Conservation (phyloP, 306 rosid genomes). For the Sindora glabra region DNA sequence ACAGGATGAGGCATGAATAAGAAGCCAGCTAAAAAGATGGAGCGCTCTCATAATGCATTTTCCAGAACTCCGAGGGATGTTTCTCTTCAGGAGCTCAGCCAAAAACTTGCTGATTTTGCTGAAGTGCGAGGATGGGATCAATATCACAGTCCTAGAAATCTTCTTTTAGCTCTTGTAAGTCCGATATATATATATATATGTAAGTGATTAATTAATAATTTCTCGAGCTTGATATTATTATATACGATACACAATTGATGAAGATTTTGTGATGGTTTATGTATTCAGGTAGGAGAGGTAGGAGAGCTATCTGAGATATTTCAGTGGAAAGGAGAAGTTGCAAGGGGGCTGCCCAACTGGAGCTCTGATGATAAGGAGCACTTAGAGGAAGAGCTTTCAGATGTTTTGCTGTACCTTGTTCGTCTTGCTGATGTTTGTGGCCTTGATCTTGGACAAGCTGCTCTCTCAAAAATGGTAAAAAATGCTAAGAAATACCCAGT, state of each 20-base stretch:
- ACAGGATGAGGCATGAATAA: neutral
- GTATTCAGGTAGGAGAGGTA: constrained; percentile 65
- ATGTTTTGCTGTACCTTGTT: constrained; percentile 63
- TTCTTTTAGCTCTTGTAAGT: constrained; percentile 69
- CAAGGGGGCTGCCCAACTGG: constrained; percentile 72
- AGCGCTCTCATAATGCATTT: constrained; percentile 27
- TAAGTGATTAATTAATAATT: neutral
- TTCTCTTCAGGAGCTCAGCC: constrained; percentile 64
- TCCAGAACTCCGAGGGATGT: constrained; percentile 32
- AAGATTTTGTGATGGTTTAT: neutral
- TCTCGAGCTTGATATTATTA: neutral
- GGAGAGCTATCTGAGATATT: constrained; percentile 75
- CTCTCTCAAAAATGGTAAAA: constrained; percentile 51
- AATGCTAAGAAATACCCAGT: constrained; percentile 66
- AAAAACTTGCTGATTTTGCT: constrained; percentile 63
- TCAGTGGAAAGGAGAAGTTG: constrained; percentile 88
- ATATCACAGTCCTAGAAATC: constrained; percentile 76
- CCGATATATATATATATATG: neutral
- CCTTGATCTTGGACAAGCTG: constrained; percentile 74
- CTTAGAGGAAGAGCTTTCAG: constrained; percentile 71
- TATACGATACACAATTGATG: neutral
- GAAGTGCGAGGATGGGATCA: constrained; percentile 73
- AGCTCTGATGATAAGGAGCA: constrained; percentile 62
- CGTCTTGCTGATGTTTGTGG: constrained; percentile 73
- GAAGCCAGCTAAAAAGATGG: constrained; percentile 22